phyloP scores from a whole-genome alignment of 768 basidiomycete genomes.

The Artomyces pyxidatus region DNA sequence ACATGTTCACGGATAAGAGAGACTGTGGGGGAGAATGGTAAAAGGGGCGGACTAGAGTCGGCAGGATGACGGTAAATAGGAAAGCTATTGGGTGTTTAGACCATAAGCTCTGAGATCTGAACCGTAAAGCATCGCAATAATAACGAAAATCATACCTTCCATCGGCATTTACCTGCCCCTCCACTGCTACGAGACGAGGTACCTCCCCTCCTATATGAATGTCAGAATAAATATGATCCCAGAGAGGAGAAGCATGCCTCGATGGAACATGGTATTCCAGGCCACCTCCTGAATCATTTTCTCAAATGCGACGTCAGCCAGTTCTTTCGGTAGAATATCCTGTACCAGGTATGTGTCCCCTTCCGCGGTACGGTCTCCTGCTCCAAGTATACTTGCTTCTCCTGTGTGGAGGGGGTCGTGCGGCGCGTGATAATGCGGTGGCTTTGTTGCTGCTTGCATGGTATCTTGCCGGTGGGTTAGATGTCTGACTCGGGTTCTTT shows the following conservation, averaged over 20 bases:
- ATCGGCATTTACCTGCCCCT: constrained; percentile 44
- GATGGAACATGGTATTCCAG: constrained; percentile 70
- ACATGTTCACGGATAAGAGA: constrained; percentile 55
- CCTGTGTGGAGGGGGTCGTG: too few relatives aligned
- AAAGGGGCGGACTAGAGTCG: constrained; percentile 64
- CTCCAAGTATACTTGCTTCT: too few relatives aligned
- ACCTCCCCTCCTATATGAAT: constrained; percentile 57
- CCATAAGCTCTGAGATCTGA: constrained; percentile 16
- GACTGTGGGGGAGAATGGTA: constrained; percentile 63
- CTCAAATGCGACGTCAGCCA: constrained; percentile 51
- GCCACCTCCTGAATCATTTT: constrained; percentile 53
- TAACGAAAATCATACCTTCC: constrained; percentile 32
- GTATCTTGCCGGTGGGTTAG: too few relatives aligned
- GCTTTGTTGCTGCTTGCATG: too few relatives aligned
- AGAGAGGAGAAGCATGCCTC: too few relatives aligned
- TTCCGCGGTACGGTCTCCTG: constrained; percentile 42
- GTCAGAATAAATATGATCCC: background rate
- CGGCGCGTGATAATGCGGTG: too few relatives aligned
- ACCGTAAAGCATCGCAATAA: constrained; percentile 23
- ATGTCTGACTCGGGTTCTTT: too few relatives aligned
- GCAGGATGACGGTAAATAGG: constrained; percentile 81
- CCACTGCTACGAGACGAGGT: constrained; percentile 54
- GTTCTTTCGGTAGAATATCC: constrained; percentile 46
- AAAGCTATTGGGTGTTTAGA: constrained; percentile 33
- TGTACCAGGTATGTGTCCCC: constrained; percentile 61